phyloP scores from a whole-genome alignment of 2,329 filamentous ascomycete species.

The Diaporthe australafricana region DNA sequence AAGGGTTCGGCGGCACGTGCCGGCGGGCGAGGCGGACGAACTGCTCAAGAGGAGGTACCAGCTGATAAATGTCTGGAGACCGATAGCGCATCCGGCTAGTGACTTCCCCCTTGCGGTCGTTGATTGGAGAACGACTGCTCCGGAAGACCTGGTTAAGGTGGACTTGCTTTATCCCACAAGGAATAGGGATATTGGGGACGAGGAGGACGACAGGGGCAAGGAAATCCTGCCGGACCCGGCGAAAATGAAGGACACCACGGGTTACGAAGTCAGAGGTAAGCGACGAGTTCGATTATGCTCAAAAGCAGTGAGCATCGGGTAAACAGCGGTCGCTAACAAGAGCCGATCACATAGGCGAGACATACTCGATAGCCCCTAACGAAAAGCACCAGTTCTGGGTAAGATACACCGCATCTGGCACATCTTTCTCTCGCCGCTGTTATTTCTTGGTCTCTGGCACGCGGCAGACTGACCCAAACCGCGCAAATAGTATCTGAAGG shows the following conservation, averaged over 20 bases:
- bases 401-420: background rate
- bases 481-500: conserved; percentile 64
- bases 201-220: conserved; percentile 68
- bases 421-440: no score
- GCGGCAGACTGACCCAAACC: background rate
- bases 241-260: conserved; percentile 61
- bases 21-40: conserved; percentile 64
- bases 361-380: conserved; percentile 68
- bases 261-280: conserved; percentile 66
- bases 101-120: conserved; percentile 75
- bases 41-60: conserved; percentile 70
- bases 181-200: conserved; percentile 43
- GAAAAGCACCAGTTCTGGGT: conserved; percentile 68
- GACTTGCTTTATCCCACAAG: conserved; percentile 71
- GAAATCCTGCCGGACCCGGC: conserved; percentile 64
- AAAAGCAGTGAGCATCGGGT: background rate
- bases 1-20: conserved; percentile 71
- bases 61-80: conserved; percentile 79
- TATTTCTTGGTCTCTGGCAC: background rate
- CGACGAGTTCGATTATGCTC: background rate
- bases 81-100: conserved; percentile 70
- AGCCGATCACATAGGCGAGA: conserved; percentile 61
- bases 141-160: conserved; percentile 69
- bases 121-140: conserved; percentile 71
- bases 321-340: background rate